phyloP scores from a whole-genome alignment of 2,329 filamentous ascomycete genomes.

The Colletotrichum nymphaeae region DNA sequence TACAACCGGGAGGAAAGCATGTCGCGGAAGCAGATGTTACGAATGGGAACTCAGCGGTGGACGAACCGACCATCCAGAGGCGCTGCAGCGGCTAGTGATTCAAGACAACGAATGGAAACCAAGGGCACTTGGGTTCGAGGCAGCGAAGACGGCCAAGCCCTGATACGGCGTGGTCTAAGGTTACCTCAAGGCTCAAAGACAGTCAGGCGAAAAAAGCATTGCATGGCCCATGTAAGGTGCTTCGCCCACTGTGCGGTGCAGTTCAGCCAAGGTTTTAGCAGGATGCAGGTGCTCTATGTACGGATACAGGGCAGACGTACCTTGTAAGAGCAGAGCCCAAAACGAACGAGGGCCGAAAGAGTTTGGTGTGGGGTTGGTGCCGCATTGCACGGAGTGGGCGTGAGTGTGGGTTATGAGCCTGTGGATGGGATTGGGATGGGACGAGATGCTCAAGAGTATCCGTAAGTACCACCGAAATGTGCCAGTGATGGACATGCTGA shows the following conservation, averaged over 20 bases:
- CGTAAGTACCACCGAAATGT: neutral
- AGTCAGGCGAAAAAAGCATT: neutral
- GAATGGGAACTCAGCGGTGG: neutral
- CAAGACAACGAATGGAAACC: neutral
- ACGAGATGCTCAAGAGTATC: slow-evolving; percentile 1
- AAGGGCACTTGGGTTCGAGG: neutral
- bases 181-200: neutral
- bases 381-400: neutral
- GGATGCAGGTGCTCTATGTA: neutral
- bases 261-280: neutral
- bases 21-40: neutral
- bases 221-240: slow-evolving; percentile 4
- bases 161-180: neutral
- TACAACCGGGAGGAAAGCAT: neutral
- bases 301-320: too few relatives aligned
- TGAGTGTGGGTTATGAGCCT: neutral
- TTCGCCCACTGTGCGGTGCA: slow-evolving; percentile 2
- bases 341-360: slow-evolving; percentile 14
- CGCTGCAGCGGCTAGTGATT: neutral
- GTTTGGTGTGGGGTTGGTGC: slow-evolving; percentile 24
- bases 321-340: neutral
- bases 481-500: neutral
- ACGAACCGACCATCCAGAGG: neutral
- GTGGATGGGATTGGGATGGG: neutral
- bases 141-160: neutral